Evolutionary conservation across 345 rosid species (phyloP), one percentile per base, ranked within the genome.

Genomic region (Pelargonium nanum): DNA sequence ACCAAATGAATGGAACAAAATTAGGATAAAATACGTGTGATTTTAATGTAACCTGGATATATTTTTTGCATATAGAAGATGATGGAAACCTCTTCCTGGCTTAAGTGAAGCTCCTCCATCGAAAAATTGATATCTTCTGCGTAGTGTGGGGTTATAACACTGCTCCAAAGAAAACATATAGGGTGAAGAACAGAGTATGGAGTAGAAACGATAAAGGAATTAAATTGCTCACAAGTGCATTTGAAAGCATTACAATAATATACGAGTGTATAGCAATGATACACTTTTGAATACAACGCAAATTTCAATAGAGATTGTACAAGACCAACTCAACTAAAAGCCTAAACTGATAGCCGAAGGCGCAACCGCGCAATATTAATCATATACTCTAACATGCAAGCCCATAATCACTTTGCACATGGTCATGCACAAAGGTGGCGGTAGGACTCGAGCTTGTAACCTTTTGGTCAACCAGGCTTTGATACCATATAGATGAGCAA

Each of bases 111-210:
- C 68, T 92, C 98, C 69, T 82, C 74, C 25, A 68, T 69, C 23
- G 96, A 89, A 68, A 51, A 92, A 66, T 80, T 86, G 53, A 92
- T 70, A 69, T 92, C 98, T 75, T 92, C 98, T 85, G 74, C 70
- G 74, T 57, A 92, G 68, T 92, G 93, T 4, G 96, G 98, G 68
- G 98, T 92, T 65, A 88, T 53, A 65, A 92, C 87, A 80, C 96
- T 92, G 88, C 61, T 73, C 17, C 51, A 68, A 28, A 75, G 63
- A 68, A 58, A 67, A 40, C 22, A 26, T 19, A 15, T 65, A 59
- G 20, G 55, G 75, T 60, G 71, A 59, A 50, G 53, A 28, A 44
- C 44, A 65, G 1, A 22, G 21, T 9, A 57, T 26, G 32, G 48
- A 40, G 48, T 40, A 40, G 15, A 15, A 40, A 40, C 15, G 5